Evolutionary conservation across 371 early-diverging fungal genomes (phyloP).

Genomic region (Mucor velutinosus): DNA sequence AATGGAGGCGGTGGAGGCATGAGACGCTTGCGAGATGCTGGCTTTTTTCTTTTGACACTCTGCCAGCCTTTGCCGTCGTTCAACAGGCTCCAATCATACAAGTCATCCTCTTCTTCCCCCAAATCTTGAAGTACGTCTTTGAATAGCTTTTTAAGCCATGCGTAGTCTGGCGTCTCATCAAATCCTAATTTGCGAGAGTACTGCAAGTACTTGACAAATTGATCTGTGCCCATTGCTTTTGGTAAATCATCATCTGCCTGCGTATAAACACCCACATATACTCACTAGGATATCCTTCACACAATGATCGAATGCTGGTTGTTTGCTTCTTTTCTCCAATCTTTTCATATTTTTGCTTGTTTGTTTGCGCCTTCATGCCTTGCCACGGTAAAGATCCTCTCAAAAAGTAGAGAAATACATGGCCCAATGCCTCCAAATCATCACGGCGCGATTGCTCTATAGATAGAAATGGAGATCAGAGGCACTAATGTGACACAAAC

Average conservation of each 20-base stretch:
- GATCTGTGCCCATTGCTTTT: conserved; percentile 26
- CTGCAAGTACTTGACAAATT: conserved; percentile 83
- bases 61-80: conserved; percentile 57
- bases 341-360: conserved; percentile 90
- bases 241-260: neutral
- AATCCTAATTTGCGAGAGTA: conserved; percentile 79
- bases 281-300: conserved; percentile 71
- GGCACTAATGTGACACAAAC: neutral
- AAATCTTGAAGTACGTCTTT: conserved; percentile 69
- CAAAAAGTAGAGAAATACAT: conserved; percentile 92
- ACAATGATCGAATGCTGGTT: conserved; percentile 69
- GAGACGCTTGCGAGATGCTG: neutral
- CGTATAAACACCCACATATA: neutral
- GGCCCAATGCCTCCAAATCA: conserved; percentile 92
- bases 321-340: conserved; percentile 90
- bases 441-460: conserved; percentile 91
- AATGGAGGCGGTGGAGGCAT: neutral
- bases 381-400: conserved; percentile 95
- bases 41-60: neutral
- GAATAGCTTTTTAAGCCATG: conserved; percentile 77
- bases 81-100: conserved; percentile 90
- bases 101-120: conserved; percentile 78
- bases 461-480: neutral
- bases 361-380: conserved; percentile 85
- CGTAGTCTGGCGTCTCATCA: conserved; percentile 58